phyloP scores from a whole-genome alignment of 257 asterid species.

The Gynochthodes officinalis region DNA sequence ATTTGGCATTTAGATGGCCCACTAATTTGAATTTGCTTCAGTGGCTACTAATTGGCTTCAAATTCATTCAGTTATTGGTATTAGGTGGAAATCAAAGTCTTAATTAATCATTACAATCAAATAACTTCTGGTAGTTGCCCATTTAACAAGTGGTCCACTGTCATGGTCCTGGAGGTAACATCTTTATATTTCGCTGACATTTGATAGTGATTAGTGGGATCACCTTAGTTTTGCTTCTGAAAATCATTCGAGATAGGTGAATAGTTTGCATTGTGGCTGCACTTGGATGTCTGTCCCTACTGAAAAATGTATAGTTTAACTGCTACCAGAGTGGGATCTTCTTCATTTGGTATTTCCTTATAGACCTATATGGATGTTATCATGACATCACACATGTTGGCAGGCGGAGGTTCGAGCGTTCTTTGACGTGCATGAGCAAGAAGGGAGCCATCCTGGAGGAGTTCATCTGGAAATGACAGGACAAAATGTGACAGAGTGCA shows the following conservation, averaged over 20 bases:
- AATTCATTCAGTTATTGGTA: not conserved
- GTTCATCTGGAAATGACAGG: conserved; percentile 88
- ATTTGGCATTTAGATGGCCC: not conserved
- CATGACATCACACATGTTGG: not conserved
- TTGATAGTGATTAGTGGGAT: conserved; percentile 9
- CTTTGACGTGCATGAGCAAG: conserved; percentile 93
- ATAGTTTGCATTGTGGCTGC: conserved; percentile 12
- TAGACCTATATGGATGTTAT: not conserved
- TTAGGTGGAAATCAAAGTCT: conserved; percentile 1
- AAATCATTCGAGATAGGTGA: not conserved
- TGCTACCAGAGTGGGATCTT: not conserved
- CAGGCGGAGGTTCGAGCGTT: conserved; percentile 81
- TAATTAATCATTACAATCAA: not conserved
- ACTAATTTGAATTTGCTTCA: not conserved
- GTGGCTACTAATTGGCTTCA: not conserved
- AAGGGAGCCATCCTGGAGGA: conserved; percentile 86
- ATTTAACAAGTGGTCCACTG: not conserved
- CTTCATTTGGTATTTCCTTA: not conserved
- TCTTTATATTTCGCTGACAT: not conserved
- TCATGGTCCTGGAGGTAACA: not conserved
- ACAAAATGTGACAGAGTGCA: conserved; percentile 82
- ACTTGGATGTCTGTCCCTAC: conserved; percentile 1
- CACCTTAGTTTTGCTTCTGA: not conserved
- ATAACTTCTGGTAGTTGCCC: not conserved
- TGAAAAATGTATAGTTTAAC: not conserved